Evolutionary conservation across 306 rosid genomes (phyloP), one percentile per base, ranked within the genome.

Genomic region (Vigna nakashimae): DNA sequence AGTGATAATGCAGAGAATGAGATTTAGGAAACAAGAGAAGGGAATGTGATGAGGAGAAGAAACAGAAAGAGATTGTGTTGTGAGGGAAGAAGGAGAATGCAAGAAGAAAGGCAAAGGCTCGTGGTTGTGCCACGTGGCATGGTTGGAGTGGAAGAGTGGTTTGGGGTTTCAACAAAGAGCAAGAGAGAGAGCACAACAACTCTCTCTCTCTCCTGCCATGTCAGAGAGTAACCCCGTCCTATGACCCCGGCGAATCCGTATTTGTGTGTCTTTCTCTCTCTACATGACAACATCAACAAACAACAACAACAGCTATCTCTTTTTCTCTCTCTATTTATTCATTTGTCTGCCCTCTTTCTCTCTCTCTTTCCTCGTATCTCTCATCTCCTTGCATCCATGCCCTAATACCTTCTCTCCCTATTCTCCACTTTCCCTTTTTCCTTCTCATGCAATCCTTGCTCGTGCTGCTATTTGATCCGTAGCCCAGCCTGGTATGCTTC

Each of bases 181-280:
- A 84, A 64, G 80, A 81, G 32, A 63, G 81, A 80, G 38, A 1
- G 13, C 46, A 42, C 87, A 75, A 79, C 64, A 30, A 30, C 77
- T 55, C 18, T 59, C 84, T 83, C 88, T 87, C 91, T 83, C 88
- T 70, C 80, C 84, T 90, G 96, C 96, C 98, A 89, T 91, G 98
- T 94, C 97, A 94, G 97, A 85, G 90, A 65, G 91, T 80, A 88
- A 87, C 88, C 94, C 91, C 89, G 93, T 87, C 93, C 92, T 87
- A 80, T 85, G 92, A 90, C 89, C 91, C 90, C 91, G 94, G 91
- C 94, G 97, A 90, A 83, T 87, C 97, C 97, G 92, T 90, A 87
- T 83, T 84, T 88, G 88, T 85, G 78, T 83, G 79, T 82, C 83
- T 82, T 51, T 86, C 88, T 89, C 92, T 81, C 75, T 78, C 78